Evolutionary conservation across 2,329 filamentous ascomycete genomes (phyloP), one percentile per base, ranked within the genome.

Genomic region (Xylaria sp.): DNA sequence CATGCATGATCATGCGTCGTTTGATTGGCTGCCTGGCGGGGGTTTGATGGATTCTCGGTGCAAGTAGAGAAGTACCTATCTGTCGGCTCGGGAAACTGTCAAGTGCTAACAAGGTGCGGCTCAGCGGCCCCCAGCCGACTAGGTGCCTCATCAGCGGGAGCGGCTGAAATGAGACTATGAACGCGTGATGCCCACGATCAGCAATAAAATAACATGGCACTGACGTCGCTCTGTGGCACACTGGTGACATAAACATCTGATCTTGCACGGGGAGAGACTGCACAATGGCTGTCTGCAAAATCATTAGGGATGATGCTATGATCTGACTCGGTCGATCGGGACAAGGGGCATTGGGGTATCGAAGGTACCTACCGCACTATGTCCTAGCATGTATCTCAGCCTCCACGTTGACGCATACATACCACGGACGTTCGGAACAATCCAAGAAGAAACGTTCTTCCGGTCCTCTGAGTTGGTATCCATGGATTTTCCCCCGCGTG

Each of bases 291-390:
- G 57, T 47, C 47, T 42, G 35, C 35, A 53, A 47, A 62, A 48
- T 57, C 42, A 54, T 65, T 68, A 35, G 29, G 66, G 65, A 70
- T 60, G 69, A 72, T 42, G 21, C 51, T 35, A 58, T 69, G 68
- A 71, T 74, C 63, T 65, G 70, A 72, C 69, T 68, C 54, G 62
- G 67, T 71, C 71, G 72, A 75, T 75, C 65, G 69, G 63, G 63
- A 70, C 64, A 60, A 61, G 67, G 67, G 69, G 29, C 44, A 61
- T 65, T 61, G 63, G 58, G 64, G 59, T 66, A 67, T 60, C 55
- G 57, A 61, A 54, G 50, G 48, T 48, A 71, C 57, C 29, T 48
- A 71, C 57, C 29, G 57, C 58, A 67, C 61, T 55, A 66, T 63
- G 48, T 67, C 65, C 58, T 62, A 62, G 47, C 58, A 47, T 63